Base-by-base conservation (phyloP, 2,329 filamentous ascomycete genomes). In the Ophidiomyces ophidiicola region DNA sequence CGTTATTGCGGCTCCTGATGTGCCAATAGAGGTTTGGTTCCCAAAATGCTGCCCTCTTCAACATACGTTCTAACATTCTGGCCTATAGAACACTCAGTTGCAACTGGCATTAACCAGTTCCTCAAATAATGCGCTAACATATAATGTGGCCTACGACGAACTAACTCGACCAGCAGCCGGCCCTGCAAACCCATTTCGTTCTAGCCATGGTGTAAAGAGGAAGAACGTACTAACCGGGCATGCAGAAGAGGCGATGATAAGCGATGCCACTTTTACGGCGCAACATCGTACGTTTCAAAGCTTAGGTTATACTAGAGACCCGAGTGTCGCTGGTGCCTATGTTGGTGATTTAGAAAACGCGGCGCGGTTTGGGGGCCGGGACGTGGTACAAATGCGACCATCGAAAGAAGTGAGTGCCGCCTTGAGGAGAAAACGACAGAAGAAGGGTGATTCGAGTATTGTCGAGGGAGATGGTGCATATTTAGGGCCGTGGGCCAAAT, bases 401-500 rank as follows among this genome's bases (percentile, higher is more conserved):
- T 66, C 74, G 19, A 94, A 92, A 60, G 81, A 82, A 47, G 73
- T 78, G 41, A 77, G 79, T 4, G 76, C 75, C 25, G 68, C 67
- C 43, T 66, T 85, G 58, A 70, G 80, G 33, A 69, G 78, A n/a
- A 82, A 79, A 50, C 72, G 90, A 44, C 86, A 96, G 60, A 76
- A 68, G 49, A 94, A 90, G 55, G 90, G 90, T 33, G 78, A 88
- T 56, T 76, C 85, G 29, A 76, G 78, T 12, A 71, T 94, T 26
- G 80, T 87, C 0, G 87, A 94, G 52, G 90, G 90, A 0, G 78
- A 85, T 5, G 80, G 80, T 39, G 80, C 86, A 32, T 98, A 98
- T 60, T 73, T 93, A 25, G 92, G 92, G 0, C 92, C 90, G 0
- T 98, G 92, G 92, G 92, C 90, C 6, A 78, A 72, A 56, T 94